A percentile compares a stretch with the other conserved stretches of the same genome.
These are phyloP conservation scores for Apiotrichum domesticum DNA, from an alignment of 1,284 basidiomycete species.

Conservation along the genomic window DNA sequence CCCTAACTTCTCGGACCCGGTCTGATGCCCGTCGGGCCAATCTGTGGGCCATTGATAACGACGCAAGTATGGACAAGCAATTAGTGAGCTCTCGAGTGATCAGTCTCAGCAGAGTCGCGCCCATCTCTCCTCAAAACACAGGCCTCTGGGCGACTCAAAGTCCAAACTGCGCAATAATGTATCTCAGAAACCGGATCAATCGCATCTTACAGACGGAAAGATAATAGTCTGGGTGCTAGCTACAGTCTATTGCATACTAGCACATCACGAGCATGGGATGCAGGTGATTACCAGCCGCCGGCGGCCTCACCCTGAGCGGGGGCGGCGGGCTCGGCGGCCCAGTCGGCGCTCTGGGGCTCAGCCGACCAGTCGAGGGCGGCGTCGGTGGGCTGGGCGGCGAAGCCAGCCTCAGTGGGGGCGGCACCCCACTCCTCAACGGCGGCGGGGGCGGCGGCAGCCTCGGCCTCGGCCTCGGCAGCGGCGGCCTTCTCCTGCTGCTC, in stretches of 20 bases:
- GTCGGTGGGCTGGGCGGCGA: slow-evolving; percentile 75
- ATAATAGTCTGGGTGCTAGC: background rate
- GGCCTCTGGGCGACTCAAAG: too few relatives aligned
- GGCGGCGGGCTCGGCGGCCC: slow-evolving; percentile 34
- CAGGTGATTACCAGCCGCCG: slow-evolving; percentile 25
- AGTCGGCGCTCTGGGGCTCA: slow-evolving; percentile 52
- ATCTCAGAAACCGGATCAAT: slow-evolving; percentile 13
- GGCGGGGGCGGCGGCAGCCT: slow-evolving; percentile 46
- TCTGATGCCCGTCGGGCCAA: too few relatives aligned
- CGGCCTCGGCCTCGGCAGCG: slow-evolving; percentile 58
- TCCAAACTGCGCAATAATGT: background rate
- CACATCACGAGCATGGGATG: background rate
- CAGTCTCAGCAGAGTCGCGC: too few relatives aligned
- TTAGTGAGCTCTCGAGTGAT: too few relatives aligned
- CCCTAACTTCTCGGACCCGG: too few relatives aligned
- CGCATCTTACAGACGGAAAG: slow-evolving; percentile 13
- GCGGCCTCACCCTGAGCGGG: slow-evolving; percentile 23
- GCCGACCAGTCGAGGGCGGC: slow-evolving; percentile 76
- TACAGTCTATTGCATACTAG: slow-evolving; percentile 2
- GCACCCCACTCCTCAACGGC: slow-evolving; percentile 71
- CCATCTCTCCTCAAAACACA: too few relatives aligned
- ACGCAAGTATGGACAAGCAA: too few relatives aligned
- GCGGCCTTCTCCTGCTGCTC: slow-evolving; percentile 89
- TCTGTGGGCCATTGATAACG: too few relatives aligned
- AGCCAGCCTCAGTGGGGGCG: slow-evolving; percentile 62